A percentile compares a stretch with the other conserved stretches of the same genome.
These are phyloP conservation scores for Sherardia arvensis DNA, from an alignment of 257 asterid genomes.

Conservation along the genomic window DNA sequence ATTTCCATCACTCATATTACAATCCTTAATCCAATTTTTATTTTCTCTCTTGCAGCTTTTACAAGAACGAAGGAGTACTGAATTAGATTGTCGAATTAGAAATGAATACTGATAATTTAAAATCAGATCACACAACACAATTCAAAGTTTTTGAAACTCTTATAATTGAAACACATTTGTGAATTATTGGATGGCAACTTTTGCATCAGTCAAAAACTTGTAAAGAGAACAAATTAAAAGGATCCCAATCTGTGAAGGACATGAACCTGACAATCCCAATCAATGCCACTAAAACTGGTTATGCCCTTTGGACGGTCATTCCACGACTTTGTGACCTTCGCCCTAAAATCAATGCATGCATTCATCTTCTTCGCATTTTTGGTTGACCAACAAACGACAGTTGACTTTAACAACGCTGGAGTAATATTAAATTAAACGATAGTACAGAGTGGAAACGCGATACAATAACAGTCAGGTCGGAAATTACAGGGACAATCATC, in stretches of 20 bases:
- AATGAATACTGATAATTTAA: too few relatives aligned
- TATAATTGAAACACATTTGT: neutral
- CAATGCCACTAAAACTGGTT: neutral
- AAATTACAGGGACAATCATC: too few relatives aligned
- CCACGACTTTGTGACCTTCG: neutral
- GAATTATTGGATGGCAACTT: neutral
- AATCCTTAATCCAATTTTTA: too few relatives aligned
- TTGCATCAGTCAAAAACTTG: neutral
- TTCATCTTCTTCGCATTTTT: neutral
- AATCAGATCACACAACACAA: too few relatives aligned
- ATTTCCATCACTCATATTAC: too few relatives aligned
- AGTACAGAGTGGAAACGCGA: too few relatives aligned
- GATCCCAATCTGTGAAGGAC: neutral
- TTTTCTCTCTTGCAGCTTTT: too few relatives aligned
- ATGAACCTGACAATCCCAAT: neutral
- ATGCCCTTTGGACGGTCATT: neutral
- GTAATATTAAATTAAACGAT: too few relatives aligned
- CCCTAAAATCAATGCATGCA: neutral
- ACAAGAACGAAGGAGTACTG: too few relatives aligned
- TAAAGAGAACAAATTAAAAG: neutral
- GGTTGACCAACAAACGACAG: neutral
- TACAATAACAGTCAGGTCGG: too few relatives aligned
- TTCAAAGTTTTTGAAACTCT: too few relatives aligned
- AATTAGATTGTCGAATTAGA: too few relatives aligned
- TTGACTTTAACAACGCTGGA: neutral